Conservation (phyloP, 495 filamentous ascomycete species). For the Aspergillus egyptiacus region DNA sequence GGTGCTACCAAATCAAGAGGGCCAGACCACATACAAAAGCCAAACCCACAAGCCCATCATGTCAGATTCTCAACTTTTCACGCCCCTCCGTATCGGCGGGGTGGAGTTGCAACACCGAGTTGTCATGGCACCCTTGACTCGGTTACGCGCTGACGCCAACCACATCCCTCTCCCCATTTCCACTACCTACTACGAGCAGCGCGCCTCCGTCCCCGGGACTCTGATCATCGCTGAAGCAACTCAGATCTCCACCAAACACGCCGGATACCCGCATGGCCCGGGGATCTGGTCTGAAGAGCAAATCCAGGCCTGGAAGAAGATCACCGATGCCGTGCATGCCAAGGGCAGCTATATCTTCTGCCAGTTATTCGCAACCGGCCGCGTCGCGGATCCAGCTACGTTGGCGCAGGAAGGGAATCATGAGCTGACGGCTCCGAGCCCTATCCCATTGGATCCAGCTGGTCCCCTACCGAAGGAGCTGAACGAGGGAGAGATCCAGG, state of each 20-base stretch:
- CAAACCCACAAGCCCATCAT: too few species aligned
- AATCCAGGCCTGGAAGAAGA: conserved; percentile 40
- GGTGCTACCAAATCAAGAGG: too few species aligned
- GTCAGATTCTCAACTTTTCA: too few species aligned
- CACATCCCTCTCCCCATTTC: neutral
- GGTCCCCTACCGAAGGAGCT: conserved; percentile 38
- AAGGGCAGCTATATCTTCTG: conserved; percentile 46
- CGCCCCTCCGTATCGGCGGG: neutral
- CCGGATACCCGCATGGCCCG: too few species aligned
- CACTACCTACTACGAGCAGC: conserved; percentile 31
- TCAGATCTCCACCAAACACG: conserved; percentile 48
- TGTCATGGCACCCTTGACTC: conserved; percentile 38
- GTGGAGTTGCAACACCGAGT: conserved; percentile 7
- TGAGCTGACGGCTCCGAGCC: conserved; percentile 29
- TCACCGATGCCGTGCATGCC: conserved; percentile 45
- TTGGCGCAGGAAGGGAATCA: conserved; percentile 24
- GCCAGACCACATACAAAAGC: too few species aligned
- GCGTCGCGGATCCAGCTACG: conserved; percentile 41
- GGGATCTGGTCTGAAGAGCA: conserved; percentile 45
- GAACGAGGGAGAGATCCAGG: conserved; percentile 51
- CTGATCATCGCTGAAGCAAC: conserved; percentile 57
- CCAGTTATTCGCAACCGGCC: conserved; percentile 54
- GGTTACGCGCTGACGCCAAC: conserved; percentile 21
- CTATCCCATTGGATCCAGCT: conserved; percentile 23
- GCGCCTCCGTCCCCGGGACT: conserved; percentile 44